Evolutionary conservation across 768 basidiomycete genomes (phyloP), one percentile per base, ranked within the genome.

Genomic region (Tylopilus subfusipes): DNA sequence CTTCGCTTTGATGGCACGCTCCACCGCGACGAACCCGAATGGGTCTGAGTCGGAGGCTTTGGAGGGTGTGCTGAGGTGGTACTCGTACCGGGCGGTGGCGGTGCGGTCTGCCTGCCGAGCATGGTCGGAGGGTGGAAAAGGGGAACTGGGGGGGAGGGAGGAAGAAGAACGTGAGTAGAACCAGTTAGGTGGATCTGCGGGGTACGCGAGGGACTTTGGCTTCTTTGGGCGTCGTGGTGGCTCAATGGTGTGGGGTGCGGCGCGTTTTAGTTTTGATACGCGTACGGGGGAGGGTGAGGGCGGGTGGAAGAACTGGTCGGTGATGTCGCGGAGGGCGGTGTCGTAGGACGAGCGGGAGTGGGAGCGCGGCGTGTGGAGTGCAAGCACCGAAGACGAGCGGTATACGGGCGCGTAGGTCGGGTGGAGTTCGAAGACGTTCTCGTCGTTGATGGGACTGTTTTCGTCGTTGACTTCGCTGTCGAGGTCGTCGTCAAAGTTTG

Each of bases 1-100:
- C 39, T 75, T 70, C 2, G 66, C 73, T 59, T 78, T 80, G 56
- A 83, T 63, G 46, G 75, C 78, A 48, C 72, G 73, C 63, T 84
- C 82, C 1, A 80, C 73, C 18, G 81, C 78, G 30, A 81, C 70
- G 56, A 84, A 82, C 0, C 82, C 82, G 55, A 84, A 84, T 0
- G 81, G 82, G 55, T 84, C 82, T 0, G 79, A 79, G 36, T 66
- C 68, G 21, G 66, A 68, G 8, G 61, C 47, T 4, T 43, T 66
- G 40, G 61, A 57, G 5, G 69, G 68, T 1, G 63, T 58, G 19
- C 50, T 57, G 7, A 67, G 54, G 11, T 51, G 19, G 22, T 71
- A 67, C 31, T 66, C 58, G 25, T 60, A 53, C 7, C 55, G 62
- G 14, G 49, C 49, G 5, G 56, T 50, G 31, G 51, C 51, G 2